Percentiles rank a stretch among this genome's conserved stretches.
phyloP scores from a whole-genome alignment of 805 yeast species.

The Tetrapisispora fleetii region DNA sequence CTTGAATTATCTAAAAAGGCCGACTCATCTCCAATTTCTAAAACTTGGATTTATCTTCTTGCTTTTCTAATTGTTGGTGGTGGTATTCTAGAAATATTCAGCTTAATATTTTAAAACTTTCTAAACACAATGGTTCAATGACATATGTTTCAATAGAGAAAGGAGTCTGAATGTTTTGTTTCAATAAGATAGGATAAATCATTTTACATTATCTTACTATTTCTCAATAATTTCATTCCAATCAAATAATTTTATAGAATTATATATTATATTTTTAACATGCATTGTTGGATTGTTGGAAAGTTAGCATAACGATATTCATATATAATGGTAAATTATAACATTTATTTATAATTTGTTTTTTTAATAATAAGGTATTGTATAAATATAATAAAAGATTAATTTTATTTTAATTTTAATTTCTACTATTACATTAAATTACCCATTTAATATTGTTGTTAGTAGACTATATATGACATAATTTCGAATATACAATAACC shows the following conservation, averaged over 20 bases:
- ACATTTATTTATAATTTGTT: background rate
- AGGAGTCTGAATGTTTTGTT: background rate
- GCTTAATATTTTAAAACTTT: conserved; percentile 38
- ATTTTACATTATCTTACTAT: background rate
- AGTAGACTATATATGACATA: too few species aligned
- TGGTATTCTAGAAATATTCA: conserved; percentile 60
- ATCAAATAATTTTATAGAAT: background rate
- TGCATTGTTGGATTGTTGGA: background rate
- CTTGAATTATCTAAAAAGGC: conserved; percentile 28
- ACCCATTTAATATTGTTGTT: too few species aligned
- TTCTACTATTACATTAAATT: too few species aligned
- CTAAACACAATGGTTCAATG: background rate
- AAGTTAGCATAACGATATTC: background rate
- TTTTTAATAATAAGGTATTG: background rate
- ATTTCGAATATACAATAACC: too few species aligned
- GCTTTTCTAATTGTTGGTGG: conserved; percentile 73
- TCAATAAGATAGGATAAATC: background rate
- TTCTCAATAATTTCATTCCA: background rate
- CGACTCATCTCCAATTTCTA: conserved; percentile 45
- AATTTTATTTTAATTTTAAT: too few species aligned
- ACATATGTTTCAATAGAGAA: background rate
- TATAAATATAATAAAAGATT: background rate
- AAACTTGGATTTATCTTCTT: conserved; percentile 51
- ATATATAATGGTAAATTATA: background rate
- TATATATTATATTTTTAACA: too few species aligned